A percentile compares a stretch with the other conserved stretches of the same genome.
Conservation (phyloP, 169 alveolate genomes). For the Plasmodium coatneyi region DNA sequence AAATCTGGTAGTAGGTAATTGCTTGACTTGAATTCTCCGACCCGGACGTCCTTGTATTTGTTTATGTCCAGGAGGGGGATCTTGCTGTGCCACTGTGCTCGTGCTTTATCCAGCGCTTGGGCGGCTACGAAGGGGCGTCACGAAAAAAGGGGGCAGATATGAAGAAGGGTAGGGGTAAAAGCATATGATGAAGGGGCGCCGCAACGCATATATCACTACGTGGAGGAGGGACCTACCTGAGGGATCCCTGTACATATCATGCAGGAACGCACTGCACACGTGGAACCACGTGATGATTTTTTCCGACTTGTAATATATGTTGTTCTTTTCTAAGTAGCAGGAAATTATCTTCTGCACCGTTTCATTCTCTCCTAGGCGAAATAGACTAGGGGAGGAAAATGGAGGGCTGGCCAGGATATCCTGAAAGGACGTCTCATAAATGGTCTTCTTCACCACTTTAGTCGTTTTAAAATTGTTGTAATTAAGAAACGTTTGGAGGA, state of each 20-base stretch:
- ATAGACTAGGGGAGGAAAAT: conserved; percentile 9
- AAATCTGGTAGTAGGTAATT: conserved; percentile 57
- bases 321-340: conserved; percentile 31
- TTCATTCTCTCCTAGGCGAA: conserved; percentile 5
- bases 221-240: neutral
- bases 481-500: conserved; percentile 17
- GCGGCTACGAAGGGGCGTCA: neutral
- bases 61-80: conserved; percentile 29
- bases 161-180: neutral
- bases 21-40: conserved; percentile 46
- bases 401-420: conserved; percentile 38
- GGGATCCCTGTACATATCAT: conserved; percentile 22
- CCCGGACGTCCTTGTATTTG: conserved; percentile 41
- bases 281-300: conserved; percentile 58
- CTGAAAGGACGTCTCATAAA: conserved; percentile 12
- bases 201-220: neutral
- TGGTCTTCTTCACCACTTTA: conserved; percentile 49
- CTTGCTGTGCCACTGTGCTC: neutral
- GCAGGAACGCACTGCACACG: conserved; percentile 58
- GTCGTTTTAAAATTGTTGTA: conserved; percentile 40
- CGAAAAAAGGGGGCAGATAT: neutral
- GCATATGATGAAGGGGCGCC: neutral
- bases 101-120: conserved; percentile 11
- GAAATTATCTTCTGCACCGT: conserved; percentile 28
- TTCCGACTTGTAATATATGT: conserved; percentile 55